Percentiles rank a stretch among this genome's conserved stretches.
phyloP scores from a whole-genome alignment of 345 rosid species.

The Salix exigua region DNA sequence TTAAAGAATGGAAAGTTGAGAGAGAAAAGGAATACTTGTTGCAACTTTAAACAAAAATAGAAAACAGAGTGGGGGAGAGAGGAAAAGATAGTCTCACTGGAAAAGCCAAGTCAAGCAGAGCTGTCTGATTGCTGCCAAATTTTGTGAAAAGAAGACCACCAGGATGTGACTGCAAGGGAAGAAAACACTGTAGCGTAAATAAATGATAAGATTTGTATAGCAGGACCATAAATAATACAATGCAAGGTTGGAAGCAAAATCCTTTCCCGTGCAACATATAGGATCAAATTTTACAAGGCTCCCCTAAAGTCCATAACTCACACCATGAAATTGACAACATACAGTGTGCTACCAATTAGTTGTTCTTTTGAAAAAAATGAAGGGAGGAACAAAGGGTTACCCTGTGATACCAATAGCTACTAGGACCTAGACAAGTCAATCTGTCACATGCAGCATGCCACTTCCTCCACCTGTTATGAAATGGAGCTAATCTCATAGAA shows the following conservation, averaged over 20 bases:
- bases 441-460: background rate
- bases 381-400: background rate
- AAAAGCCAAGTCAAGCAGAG: conserved; percentile 83
- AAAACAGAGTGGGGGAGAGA: background rate
- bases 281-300: background rate
- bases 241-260: background rate
- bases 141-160: conserved; percentile 82
- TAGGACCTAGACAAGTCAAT: background rate
- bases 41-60: background rate
- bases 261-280: background rate
- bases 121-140: conserved; percentile 78
- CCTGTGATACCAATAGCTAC: background rate
- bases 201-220: background rate
- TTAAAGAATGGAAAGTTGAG: background rate
- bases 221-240: background rate
- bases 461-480: background rate
- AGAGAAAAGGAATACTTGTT: background rate
- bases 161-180: conserved; percentile 72
- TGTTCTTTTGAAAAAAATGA: background rate
- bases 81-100: conserved; percentile 45
- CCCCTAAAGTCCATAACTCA: background rate
- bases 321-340: background rate
- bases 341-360: background rate
- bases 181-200: conserved; percentile 16
- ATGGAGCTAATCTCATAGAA: background rate